Percentiles rank a stretch among this genome's conserved stretches.
These are phyloP conservation scores for Mortierella sp. DNA, from an alignment of 371 early-diverging fungal species.

Conservation along the genomic window DNA sequence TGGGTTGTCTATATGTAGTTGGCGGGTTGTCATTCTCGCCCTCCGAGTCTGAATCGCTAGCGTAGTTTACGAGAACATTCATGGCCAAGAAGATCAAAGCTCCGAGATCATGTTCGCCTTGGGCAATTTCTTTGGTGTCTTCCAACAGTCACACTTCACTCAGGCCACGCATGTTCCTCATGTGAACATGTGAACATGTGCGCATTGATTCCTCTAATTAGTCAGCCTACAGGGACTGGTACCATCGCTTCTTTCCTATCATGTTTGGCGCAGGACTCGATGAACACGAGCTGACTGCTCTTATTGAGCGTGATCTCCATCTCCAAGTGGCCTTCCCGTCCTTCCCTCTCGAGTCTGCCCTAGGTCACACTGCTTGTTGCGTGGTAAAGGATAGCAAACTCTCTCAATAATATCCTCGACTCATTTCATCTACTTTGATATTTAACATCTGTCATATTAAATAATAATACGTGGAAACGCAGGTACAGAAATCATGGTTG, in stretches of 20 bases:
- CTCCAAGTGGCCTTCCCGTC: slow-evolving; percentile 75
- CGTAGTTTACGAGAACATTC: slow-evolving; percentile 43
- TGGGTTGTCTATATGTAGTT: neutral
- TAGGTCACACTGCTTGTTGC: slow-evolving; percentile 72
- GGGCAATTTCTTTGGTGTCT: neutral
- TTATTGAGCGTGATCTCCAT: slow-evolving; percentile 66
- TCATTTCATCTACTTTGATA: neutral
- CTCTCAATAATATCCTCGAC: neutral
- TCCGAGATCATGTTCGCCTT: neutral
- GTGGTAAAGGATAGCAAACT: slow-evolving; percentile 59
- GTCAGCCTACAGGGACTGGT: neutral
- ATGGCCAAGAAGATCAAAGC: slow-evolving; percentile 14
- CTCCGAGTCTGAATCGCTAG: slow-evolving; percentile 47
- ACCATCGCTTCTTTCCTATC: neutral
- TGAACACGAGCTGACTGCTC: slow-evolving; percentile 44
- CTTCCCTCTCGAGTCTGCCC: slow-evolving; percentile 64
- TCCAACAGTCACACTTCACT: neutral
- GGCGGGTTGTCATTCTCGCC: neutral
- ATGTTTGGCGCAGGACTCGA: slow-evolving; percentile 52
- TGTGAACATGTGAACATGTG: neutral
- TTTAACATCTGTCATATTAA: neutral
- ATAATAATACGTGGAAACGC: neutral
- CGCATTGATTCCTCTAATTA: neutral
- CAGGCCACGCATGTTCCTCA: slow-evolving; percentile 6
- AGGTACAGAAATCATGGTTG: slow-evolving; percentile 52